These are phyloP conservation scores for Anthostomella pinea DNA, from an alignment of 2,329 filamentous ascomycete genomes.

Conservation along the genomic window DNA sequence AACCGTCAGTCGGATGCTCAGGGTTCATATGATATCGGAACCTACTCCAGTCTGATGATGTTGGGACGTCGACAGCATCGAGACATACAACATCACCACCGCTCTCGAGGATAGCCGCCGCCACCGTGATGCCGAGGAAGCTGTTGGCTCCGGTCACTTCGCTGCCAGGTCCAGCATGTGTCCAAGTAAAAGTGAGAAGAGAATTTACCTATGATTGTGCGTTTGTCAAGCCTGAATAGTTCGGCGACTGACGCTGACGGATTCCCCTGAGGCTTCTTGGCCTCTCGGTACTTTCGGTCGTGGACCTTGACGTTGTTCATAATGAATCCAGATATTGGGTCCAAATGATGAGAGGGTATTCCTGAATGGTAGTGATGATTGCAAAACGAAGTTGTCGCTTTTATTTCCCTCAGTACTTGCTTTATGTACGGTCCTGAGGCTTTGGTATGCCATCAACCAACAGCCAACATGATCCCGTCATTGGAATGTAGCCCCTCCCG, in stretches of 20 bases:
- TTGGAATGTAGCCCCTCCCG: too few species aligned
- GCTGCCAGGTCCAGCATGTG: not conserved
- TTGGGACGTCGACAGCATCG: constrained; percentile 22
- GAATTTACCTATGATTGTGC: constrained; percentile 13
- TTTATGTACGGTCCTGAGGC: too few species aligned
- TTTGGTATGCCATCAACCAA: too few species aligned
- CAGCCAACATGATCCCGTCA: too few species aligned
- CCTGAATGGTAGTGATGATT: too few species aligned
- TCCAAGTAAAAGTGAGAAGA: not conserved
- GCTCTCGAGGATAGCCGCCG: constrained; percentile 26
- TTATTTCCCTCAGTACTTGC: too few species aligned
- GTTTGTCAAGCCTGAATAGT: constrained; percentile 15
- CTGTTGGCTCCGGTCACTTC: constrained; percentile 27
- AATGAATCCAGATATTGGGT: too few species aligned
- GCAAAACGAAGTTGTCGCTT: too few species aligned
- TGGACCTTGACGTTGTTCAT: constrained; percentile 9
- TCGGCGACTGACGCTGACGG: constrained; percentile 1
- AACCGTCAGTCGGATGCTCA: not conserved
- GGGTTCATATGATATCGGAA: not conserved
- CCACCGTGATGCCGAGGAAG: constrained; percentile 20
- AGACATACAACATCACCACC: constrained; percentile 34
- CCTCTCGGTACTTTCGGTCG: constrained; percentile 7
- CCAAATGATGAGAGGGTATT: too few species aligned
- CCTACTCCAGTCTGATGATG: constrained; percentile 19
- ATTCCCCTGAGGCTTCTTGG: constrained; percentile 5